phyloP scores from a whole-genome alignment of 441 rosid species.

The Euphorbia corollata region DNA sequence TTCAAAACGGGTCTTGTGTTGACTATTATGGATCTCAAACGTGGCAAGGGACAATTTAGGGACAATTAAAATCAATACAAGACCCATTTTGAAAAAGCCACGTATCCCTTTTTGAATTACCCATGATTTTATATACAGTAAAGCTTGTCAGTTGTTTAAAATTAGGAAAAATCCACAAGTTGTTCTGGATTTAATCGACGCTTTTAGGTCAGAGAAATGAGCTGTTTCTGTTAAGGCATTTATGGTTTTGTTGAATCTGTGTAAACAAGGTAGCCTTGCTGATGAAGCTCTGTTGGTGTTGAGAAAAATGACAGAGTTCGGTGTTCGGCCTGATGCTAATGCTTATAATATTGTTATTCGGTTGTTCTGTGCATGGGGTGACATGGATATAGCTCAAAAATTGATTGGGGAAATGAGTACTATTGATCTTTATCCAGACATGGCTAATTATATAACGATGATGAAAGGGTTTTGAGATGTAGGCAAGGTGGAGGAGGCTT shows the following conservation, averaged over 20 bases:
- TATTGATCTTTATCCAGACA: conserved; percentile 53
- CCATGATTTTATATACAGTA: conserved; percentile 45
- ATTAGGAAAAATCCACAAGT: conserved; percentile 44
- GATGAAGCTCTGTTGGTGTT: conserved; percentile 62
- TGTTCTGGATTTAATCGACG: conserved; percentile 47
- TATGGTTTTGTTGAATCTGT: conserved; percentile 55
- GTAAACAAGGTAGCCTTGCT: conserved; percentile 56
- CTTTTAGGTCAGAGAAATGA: conserved; percentile 38
- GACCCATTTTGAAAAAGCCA: no score
- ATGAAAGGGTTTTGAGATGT: conserved; percentile 58
- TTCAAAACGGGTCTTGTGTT: no score
- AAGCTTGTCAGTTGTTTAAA: conserved; percentile 52
- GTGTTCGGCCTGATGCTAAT: conserved; percentile 37
- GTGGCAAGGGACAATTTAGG: no score
- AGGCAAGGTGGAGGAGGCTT: conserved; percentile 55
- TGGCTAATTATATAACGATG: conserved; percentile 49
- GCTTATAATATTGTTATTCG: conserved; percentile 55
- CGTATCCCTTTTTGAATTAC: no score
- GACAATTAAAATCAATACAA: no score
- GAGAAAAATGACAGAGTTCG: conserved; percentile 57
- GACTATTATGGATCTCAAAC: no score
- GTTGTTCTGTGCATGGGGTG: conserved; percentile 58
- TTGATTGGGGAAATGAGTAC: conserved; percentile 65
- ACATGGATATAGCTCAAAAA: conserved; percentile 41
- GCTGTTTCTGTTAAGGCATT: conserved; percentile 48